These are phyloP conservation scores for Quercus agrifolia DNA, from an alignment of 306 rosid species.

Conservation along the genomic window DNA sequence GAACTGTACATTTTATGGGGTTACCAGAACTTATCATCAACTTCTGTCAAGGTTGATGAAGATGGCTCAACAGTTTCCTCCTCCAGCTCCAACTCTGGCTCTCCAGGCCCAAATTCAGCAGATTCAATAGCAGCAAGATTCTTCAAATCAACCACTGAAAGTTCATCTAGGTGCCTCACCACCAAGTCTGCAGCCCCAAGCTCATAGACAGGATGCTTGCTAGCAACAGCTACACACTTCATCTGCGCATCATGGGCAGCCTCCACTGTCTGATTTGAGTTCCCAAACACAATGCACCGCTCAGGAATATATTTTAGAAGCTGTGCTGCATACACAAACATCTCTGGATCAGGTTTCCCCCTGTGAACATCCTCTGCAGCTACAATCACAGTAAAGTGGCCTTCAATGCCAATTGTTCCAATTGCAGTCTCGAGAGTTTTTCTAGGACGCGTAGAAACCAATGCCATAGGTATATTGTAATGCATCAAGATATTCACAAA, in stretches of 20 bases:
- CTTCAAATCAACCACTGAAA: slow-evolving; percentile 89
- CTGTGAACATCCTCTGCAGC: slow-evolving; percentile 92
- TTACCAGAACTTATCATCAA: slow-evolving; percentile 81
- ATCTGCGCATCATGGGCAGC: slow-evolving; percentile 92
- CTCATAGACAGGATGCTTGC: slow-evolving; percentile 95
- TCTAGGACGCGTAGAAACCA: slow-evolving; percentile 88
- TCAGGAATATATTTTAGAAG: slow-evolving; percentile 84
- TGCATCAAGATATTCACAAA: slow-evolving; percentile 87
- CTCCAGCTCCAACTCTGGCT: slow-evolving; percentile 78
- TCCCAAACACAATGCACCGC: slow-evolving; percentile 95
- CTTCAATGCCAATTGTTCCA: slow-evolving; percentile 67
- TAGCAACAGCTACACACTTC: slow-evolving; percentile 98
- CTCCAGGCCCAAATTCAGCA: slow-evolving; percentile 63
- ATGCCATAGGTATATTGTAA: slow-evolving; percentile 85
- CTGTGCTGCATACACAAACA: slow-evolving; percentile 87
- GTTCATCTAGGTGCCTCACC: slow-evolving; percentile 78
- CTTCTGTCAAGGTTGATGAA: slow-evolving; percentile 33
- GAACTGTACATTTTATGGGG: slow-evolving; percentile 56
- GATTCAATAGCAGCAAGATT: slow-evolving; percentile 73
- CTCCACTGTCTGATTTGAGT: slow-evolving; percentile 90
- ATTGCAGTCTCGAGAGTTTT: slow-evolving; percentile 69
- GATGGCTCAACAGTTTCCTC: slow-evolving; percentile 47
- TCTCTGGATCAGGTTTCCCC: slow-evolving; percentile 98
- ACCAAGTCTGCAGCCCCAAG: slow-evolving; percentile 91
- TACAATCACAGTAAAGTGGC: slow-evolving; percentile 66